Evolutionary conservation across 2,329 filamentous ascomycete genomes (phyloP).

Genomic region (Chaetothyriales sp.): DNA sequence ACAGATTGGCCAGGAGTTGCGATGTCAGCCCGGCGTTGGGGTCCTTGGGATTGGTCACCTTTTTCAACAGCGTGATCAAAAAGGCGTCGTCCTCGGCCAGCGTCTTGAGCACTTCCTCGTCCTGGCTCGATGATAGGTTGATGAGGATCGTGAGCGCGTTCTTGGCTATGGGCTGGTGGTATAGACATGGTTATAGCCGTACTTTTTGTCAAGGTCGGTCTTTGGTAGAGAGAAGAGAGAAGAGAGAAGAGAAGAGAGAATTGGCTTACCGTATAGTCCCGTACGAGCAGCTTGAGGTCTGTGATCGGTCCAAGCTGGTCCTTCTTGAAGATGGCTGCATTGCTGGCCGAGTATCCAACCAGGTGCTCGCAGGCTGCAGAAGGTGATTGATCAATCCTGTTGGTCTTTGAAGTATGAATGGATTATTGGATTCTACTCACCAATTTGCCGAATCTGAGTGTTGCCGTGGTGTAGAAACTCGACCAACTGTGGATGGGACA

Average conservation of each 20-base stretch:
- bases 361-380: slow-evolving; percentile 62
- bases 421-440: slow-evolving; percentile 29
- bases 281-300: slow-evolving; percentile 72
- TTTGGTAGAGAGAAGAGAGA: not conserved
- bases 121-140: slow-evolving; percentile 70
- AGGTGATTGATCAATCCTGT: slow-evolving; percentile 1
- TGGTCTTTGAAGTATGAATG: slow-evolving; percentile 2
- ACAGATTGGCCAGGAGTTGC: slow-evolving; percentile 86
- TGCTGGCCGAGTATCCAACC: slow-evolving; percentile 62
- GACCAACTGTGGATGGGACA: slow-evolving; percentile 48
- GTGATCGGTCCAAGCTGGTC: slow-evolving; percentile 64
- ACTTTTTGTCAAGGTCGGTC: too few relatives aligned
- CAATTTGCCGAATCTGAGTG: slow-evolving; percentile 71
- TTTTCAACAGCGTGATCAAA: slow-evolving; percentile 54
- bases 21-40: slow-evolving; percentile 68
- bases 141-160: slow-evolving; percentile 67
- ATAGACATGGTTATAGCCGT: too few relatives aligned
- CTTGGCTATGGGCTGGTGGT: slow-evolving; percentile 63
- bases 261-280: slow-evolving; percentile 63
- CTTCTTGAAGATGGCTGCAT: slow-evolving; percentile 71
- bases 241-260: not conserved
- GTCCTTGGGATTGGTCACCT: slow-evolving; percentile 55
- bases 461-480: slow-evolving; percentile 88
- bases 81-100: slow-evolving; percentile 72
- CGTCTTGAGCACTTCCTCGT: slow-evolving; percentile 56